A percentile compares a stretch with the other conserved stretches of the same genome.
Evolutionary conservation across 2,329 filamentous ascomycete species (phyloP).

Genomic region (Mollisia scopiformis): DNA sequence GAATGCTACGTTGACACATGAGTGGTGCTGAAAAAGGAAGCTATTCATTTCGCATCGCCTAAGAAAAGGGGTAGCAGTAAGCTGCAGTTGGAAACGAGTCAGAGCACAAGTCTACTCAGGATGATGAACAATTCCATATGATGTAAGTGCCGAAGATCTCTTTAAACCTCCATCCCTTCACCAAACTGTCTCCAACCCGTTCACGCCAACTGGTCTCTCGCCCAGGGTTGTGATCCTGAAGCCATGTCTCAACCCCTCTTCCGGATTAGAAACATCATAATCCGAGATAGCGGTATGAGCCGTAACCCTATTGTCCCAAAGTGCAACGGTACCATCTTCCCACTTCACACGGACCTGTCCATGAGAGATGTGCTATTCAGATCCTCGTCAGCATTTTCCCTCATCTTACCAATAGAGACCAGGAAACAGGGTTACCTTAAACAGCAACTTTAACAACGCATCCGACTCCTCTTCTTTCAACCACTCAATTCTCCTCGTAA

Average conservation of each 20-base stretch:
- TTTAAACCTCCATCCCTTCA: no score
- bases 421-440: constrained; percentile 56
- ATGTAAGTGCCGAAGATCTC: no score
- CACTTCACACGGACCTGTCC: constrained; percentile 66
- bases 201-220: constrained; percentile 42
- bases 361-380: background rate
- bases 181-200: constrained; percentile 43
- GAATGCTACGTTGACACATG: no score
- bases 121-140: no score
- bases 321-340: constrained; percentile 65
- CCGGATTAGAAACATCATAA: constrained; percentile 44
- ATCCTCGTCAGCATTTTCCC: background rate
- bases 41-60: no score
- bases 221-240: constrained; percentile 45
- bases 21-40: no score
- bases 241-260: constrained; percentile 45
- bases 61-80: no score
- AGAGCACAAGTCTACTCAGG: no score
- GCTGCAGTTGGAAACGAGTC: no score
- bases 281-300: constrained; percentile 45
- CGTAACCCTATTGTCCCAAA: constrained; percentile 67
- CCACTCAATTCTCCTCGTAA: constrained; percentile 60
- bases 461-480: constrained; percentile 59
- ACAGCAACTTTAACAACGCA: constrained; percentile 47
- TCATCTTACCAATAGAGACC: background rate